These are phyloP conservation scores for Oidiodendron maius DNA, from an alignment of 495 filamentous ascomycete species.

Conservation along the genomic window DNA sequence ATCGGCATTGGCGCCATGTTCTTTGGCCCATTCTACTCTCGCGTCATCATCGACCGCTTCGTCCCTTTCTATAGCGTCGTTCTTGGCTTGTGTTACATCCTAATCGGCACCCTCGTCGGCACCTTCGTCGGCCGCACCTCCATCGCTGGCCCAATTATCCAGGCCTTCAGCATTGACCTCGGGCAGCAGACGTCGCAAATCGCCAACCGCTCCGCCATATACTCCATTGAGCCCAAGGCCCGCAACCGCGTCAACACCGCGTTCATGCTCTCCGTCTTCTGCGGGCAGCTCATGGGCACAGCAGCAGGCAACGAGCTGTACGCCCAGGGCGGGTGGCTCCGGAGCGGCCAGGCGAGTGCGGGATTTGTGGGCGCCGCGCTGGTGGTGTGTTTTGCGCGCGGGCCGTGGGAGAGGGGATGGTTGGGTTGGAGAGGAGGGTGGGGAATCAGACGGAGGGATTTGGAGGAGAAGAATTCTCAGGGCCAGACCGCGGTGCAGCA, in stretches of 20 bases:
- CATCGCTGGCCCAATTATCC: conserved; percentile 69
- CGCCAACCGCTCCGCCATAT: conserved; percentile 67
- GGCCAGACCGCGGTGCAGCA: conserved; percentile 22
- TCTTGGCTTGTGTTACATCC: conserved; percentile 48
- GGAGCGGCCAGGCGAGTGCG: conserved; percentile 61
- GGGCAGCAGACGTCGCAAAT: conserved; percentile 72
- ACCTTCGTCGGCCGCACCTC: conserved; percentile 57
- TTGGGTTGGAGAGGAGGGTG: conserved; percentile 71
- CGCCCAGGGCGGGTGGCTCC: conserved; percentile 63
- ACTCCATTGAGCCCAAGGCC: conserved; percentile 62
- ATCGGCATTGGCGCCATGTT: conserved; percentile 67
- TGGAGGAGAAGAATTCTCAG: conserved; percentile 9
- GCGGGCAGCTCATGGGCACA: conserved; percentile 72
- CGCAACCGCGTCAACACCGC: conserved; percentile 76
- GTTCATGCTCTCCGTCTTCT: conserved; percentile 73
- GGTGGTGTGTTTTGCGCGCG: conserved; percentile 49
- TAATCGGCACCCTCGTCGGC: conserved; percentile 62
- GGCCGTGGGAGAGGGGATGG: conserved; percentile 68
- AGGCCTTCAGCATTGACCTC: conserved; percentile 67
- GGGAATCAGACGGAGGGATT: conserved; percentile 32
- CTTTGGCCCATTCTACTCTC: conserved; percentile 60
- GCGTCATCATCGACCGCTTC: conserved; percentile 64
- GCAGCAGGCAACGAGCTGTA: conserved; percentile 67
- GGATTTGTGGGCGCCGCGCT: conserved; percentile 58
- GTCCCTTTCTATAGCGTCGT: conserved; percentile 61